These are phyloP conservation scores for Voacanga thouarsii DNA, from an alignment of 257 asterid species.

Conservation along the genomic window DNA sequence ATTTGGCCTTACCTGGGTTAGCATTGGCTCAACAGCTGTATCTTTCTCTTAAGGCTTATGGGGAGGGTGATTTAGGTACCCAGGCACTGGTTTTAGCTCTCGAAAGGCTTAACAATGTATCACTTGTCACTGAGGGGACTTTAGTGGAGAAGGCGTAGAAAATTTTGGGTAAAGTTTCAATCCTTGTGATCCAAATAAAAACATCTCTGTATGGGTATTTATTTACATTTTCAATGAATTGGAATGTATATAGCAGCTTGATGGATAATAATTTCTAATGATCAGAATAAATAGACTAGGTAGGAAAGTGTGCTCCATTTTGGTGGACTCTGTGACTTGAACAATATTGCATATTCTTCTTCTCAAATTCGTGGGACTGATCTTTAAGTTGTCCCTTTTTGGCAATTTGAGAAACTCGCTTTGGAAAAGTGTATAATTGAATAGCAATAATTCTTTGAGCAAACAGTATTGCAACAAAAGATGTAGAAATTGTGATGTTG, in stretches of 20 bases:
- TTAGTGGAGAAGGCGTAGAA: constrained; percentile 20
- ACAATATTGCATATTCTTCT: neutral
- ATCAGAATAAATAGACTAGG: neutral
- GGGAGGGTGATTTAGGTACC: constrained; percentile 84
- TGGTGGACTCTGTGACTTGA: neutral
- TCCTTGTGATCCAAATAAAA: neutral
- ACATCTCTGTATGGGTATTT: neutral
- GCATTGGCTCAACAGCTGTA: constrained; percentile 93
- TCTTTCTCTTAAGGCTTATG: constrained; percentile 78
- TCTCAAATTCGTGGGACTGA: neutral
- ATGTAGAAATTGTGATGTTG: neutral
- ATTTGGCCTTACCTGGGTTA: constrained; percentile 80
- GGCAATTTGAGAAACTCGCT: neutral
- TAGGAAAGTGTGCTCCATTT: neutral
- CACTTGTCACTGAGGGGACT: constrained; percentile 26
- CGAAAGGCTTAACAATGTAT: constrained; percentile 76
- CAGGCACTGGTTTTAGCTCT: constrained; percentile 82
- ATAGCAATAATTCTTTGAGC: neutral
- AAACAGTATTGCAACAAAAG: neutral
- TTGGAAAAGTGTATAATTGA: neutral
- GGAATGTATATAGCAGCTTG: neutral
- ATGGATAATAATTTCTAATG: neutral
- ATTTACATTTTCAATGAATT: neutral
- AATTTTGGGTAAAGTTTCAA: constrained; percentile 11
- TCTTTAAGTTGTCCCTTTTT: neutral